Percentiles rank a stretch among this genome's conserved stretches.
phyloP scores from a whole-genome alignment of 148 eudicot genomes.

The Spergularia marina region DNA sequence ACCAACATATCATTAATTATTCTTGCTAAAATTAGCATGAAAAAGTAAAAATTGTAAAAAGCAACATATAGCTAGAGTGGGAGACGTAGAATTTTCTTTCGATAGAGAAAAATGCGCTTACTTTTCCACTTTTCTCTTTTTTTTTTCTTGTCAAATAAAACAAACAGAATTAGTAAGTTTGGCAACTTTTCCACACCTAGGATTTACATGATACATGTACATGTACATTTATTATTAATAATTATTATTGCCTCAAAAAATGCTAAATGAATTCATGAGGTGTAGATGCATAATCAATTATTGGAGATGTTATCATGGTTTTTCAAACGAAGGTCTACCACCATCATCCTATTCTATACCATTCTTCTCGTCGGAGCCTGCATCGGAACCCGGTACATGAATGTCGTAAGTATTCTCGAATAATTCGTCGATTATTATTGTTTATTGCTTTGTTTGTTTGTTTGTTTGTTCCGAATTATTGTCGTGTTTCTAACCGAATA shows the following conservation, averaged over 20 bases:
- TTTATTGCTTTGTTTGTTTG: too few relatives aligned
- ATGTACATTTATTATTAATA: neutral
- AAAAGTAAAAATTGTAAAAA: neutral
- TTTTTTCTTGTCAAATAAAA: neutral
- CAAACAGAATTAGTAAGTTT: neutral
- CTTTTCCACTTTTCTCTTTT: neutral
- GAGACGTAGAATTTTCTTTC: neutral
- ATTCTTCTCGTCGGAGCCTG: constrained; percentile 38
- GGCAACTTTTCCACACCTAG: neutral
- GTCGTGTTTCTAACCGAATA: too few relatives aligned
- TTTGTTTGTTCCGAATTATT: too few relatives aligned
- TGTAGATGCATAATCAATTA: constrained; percentile 20
- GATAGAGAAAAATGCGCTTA: constrained; percentile 15
- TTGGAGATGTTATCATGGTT: constrained; percentile 31
- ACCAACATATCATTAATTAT: neutral
- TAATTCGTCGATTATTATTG: neutral
- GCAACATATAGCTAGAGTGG: neutral
- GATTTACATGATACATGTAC: neutral
- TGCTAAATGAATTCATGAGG: constrained; percentile 3
- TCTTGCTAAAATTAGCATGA: neutral
- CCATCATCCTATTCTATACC: constrained; percentile 32
- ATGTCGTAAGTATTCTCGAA: constrained; percentile 40
- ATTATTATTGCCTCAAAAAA: neutral
- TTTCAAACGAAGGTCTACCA: constrained; percentile 33
- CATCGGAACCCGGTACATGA: constrained; percentile 38